phyloP scores from a whole-genome alignment of 2,329 filamentous ascomycete genomes.

The Fusarium sp. region DNA sequence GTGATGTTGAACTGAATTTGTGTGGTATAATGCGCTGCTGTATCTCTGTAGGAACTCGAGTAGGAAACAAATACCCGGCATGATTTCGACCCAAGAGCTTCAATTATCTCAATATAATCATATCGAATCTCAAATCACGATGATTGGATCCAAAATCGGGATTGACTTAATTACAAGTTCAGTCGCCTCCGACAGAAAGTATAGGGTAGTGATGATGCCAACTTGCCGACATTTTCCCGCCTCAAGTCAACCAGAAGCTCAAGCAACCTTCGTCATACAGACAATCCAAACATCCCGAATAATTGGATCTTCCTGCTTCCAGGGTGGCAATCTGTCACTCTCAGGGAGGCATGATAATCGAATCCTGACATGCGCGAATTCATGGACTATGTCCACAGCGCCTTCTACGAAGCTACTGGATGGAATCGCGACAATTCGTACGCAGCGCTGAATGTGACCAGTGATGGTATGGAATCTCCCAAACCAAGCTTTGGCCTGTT shows the following conservation, averaged over 20 bases:
- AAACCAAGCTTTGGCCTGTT: neutral
- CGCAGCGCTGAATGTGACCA: slow-evolving; percentile 84
- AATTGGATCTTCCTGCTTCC: slow-evolving; percentile 23
- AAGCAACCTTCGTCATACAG: slow-evolving; percentile 3
- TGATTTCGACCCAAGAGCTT: no score
- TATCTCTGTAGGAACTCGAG: no score
- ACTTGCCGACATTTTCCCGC: slow-evolving; percentile 32
- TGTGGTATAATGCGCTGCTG: no score
- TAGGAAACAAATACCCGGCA: no score
- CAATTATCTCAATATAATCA: rapidly evolving
- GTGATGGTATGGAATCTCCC: slow-evolving; percentile 70
- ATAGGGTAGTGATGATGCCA: slow-evolving; percentile 15
- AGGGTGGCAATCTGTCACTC: slow-evolving; percentile 27
- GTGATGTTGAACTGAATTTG: no score
- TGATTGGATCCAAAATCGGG: neutral
- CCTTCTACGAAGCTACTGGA: slow-evolving; percentile 86
- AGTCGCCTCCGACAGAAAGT: neutral
- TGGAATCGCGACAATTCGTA: slow-evolving; percentile 97
- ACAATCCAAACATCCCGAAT: neutral
- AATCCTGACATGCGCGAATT: slow-evolving; percentile 83
- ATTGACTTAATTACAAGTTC: neutral
- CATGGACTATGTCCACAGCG: slow-evolving; percentile 95
- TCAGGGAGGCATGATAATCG: slow-evolving; percentile 47
- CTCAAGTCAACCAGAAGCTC: neutral
- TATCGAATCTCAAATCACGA: neutral